Evolutionary conservation across 768 basidiomycete genomes (phyloP), one percentile per base, ranked within the genome.

Genomic region (Exidia glandulosa): DNA sequence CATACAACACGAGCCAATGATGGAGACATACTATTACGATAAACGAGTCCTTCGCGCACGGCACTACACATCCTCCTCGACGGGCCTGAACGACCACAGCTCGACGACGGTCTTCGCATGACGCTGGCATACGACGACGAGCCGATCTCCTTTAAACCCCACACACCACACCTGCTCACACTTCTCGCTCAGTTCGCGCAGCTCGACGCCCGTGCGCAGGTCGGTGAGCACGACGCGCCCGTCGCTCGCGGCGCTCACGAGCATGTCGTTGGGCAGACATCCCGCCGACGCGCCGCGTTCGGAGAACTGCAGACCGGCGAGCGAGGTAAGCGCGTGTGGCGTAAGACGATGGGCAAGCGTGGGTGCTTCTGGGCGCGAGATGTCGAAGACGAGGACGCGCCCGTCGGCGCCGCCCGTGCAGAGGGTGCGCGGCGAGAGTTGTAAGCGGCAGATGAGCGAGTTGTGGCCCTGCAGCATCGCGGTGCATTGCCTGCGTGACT

Each of bases 401-500:
- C 94, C 94, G 66, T 95, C 93, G 1, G 93, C 90, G 4, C 87
- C 88, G 57, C 90, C 91, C 0, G 92, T 93, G 31, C 85, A 84
- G 60, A 94, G 84, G 50, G 84, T 72, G 19, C 72, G 76, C 10
- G 63, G 63, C 7, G 82, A 83, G 52, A 94, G 81, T 67, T 93
- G 90, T 9, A 97, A 76, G 67, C 94, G 90, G 64, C 92, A 94
- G 32, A 97, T 91, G 58, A 97, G 86, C 1, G 90, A 86, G 0
- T 90, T 93, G 72, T 97, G 94, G 3, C 90, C 93, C 72, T 91
- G 88, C 0, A 97, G 78, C 19, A 94, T 80, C 1, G 93, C 94
- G 10, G 86, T 67, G 68, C 93, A 95, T 59, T 84, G 76, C 6
- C 91, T 94, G 70, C 13, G 29, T 30, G 61, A 33, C 27, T 25